Evolutionary conservation across 2,329 filamentous ascomycete genomes (phyloP), one percentile per base, ranked within the genome.

Genomic region (Akanthomyces uredinophilus): DNA sequence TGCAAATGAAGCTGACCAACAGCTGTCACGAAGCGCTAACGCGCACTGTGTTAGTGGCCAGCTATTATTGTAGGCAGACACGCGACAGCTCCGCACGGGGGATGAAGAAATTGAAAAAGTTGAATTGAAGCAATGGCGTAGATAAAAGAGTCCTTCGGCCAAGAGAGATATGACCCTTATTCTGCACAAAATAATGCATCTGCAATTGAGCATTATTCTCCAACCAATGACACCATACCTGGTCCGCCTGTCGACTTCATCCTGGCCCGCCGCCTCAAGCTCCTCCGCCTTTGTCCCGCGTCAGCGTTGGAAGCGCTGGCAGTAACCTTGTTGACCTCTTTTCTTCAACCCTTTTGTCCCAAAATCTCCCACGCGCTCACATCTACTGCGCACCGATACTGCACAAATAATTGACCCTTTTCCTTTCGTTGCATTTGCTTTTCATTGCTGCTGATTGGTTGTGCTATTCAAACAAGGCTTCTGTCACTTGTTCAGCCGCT

Each of bases 321-420:
- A 13, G 20, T 18, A 16, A 58, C 55, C 55, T 49, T 58, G 55
- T 49, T 58, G 55, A 35, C 55, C 55, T 47, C 55, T 20, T 56
- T 14, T 22, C 41, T 52, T 32, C 41, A 39, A 54, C 51, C 51
- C 35, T 27, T 54, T 54, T 54, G 51, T 54, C 35, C 51, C 37
- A 6, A 2, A 18, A 53, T 53, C 10, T 16, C 11, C 14, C 14
- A 14, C 14, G 14, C 4, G 8, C 18, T 20, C 35, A n/a, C 13
- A 13, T 16, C 2, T 20, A 5, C 20, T 54, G 20, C 14, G 16
- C 3, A 27, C 39, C 18, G 35, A 16, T 39, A 43, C n/a, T 27
- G 6, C 24, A 32, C 4, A 29, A 5, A 6, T 29, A 29, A 29
- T 29, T 29, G 27, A 5, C 6, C 6, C 6, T 29, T 29, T 29